phyloP scores from a whole-genome alignment of 208 protist species.

The Crithidia fasciculata region DNA sequence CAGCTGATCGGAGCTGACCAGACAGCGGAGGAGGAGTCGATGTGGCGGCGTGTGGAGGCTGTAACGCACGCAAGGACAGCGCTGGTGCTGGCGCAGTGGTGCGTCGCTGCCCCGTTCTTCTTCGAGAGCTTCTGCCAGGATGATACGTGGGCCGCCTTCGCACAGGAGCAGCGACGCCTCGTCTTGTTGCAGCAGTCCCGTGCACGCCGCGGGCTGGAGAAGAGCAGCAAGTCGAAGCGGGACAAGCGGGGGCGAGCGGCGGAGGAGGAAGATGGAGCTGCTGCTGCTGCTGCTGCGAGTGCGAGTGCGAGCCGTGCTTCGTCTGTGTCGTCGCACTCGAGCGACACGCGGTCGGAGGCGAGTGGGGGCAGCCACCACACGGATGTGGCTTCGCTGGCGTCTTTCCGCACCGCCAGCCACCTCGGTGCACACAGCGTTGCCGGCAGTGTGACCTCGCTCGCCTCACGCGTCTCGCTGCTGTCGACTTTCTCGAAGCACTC shows the following conservation, averaged over 20 bases:
- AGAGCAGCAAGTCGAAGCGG: neutral
- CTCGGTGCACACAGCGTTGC: constrained; percentile 10
- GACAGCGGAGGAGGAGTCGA: neutral
- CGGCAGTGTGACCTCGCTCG: constrained; percentile 51
- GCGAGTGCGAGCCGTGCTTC: constrained; percentile 3
- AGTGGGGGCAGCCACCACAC: constrained; percentile 2
- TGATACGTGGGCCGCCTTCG: constrained; percentile 74
- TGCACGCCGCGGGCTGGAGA: constrained; percentile 37
- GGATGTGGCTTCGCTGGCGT: constrained; percentile 26
- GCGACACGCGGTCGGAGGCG: constrained; percentile 6
- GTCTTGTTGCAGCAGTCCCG: constrained; percentile 60
- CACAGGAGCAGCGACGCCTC: constrained; percentile 83
- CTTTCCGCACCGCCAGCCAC: constrained; percentile 24
- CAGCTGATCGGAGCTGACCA: constrained; percentile 6
- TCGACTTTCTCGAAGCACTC: constrained; percentile 80
- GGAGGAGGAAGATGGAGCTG: neutral
- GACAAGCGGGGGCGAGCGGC: neutral
- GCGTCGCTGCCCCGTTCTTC: constrained; percentile 65
- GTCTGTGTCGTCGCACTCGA: constrained; percentile 13
- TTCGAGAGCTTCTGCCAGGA: constrained; percentile 85
- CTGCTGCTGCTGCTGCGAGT: no score
- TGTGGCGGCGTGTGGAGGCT: neutral
- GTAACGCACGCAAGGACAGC: constrained; percentile 18
- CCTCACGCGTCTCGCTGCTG: constrained; percentile 79
- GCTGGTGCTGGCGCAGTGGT: constrained; percentile 66